phyloP scores from a whole-genome alignment of 345 rosid species.

The Eucalyptus sp. region DNA sequence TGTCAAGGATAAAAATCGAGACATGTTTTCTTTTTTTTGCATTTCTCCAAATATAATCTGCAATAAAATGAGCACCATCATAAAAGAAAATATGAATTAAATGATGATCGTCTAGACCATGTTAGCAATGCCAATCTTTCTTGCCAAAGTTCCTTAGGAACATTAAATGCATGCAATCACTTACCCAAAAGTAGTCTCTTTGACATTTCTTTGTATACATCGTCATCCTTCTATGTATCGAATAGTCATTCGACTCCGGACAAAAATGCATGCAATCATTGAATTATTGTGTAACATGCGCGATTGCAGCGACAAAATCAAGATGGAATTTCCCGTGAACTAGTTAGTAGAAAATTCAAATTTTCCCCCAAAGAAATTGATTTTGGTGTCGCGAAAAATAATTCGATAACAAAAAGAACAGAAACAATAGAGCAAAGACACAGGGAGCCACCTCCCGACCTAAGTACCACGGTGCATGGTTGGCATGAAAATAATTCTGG shows the following conservation, averaged over 20 bases:
- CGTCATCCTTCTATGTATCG: neutral
- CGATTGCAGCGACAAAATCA: neutral
- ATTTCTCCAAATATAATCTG: neutral
- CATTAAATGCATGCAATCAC: neutral
- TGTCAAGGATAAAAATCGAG: no score
- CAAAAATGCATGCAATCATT: no score
- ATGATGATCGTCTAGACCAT: neutral
- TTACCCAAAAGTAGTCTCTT: neutral
- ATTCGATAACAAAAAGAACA: neutral
- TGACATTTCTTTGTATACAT: neutral
- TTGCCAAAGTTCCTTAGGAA: neutral
- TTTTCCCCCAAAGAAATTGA: neutral
- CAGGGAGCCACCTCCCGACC: neutral
- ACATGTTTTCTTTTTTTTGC: no score
- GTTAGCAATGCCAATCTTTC: neutral
- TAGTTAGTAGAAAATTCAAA: neutral
- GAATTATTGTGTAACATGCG: no score
- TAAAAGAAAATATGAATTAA: neutral
- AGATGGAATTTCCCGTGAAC: neutral
- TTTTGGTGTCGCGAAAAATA: fast-evolving
- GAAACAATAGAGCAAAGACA: neutral
- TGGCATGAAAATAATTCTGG: neutral
- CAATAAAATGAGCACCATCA: neutral
- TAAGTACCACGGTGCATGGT: neutral
- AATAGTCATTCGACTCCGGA: no score